A percentile compares a stretch with the other conserved stretches of the same genome.
Conservation (phyloP, 768 basidiomycete genomes). For the Suillus tomentosus region DNA sequence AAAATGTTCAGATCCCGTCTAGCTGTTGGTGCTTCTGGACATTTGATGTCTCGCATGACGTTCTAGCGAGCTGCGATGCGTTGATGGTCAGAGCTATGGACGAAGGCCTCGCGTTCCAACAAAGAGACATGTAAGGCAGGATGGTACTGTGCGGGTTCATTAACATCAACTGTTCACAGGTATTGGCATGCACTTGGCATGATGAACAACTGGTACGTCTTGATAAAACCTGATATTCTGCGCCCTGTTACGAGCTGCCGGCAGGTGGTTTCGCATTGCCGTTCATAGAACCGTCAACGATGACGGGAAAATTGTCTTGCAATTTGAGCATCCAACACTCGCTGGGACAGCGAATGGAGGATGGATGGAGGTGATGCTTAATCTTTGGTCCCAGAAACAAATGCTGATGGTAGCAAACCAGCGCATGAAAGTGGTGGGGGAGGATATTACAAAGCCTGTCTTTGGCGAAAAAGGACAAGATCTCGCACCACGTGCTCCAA, state of each 20-base stretch:
- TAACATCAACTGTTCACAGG: constrained; percentile 19
- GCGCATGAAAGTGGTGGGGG: constrained; percentile 48
- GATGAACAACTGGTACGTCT: constrained; percentile 53
- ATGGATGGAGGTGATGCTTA: constrained; percentile 55
- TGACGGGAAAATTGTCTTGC: constrained; percentile 28
- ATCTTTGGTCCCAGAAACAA: not conserved
- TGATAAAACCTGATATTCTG: not conserved
- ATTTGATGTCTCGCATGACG: constrained; percentile 37
- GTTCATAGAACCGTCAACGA: constrained; percentile 39
- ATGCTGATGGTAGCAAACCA: constrained; percentile 14
- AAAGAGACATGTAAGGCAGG: constrained; percentile 47
- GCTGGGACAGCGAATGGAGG: constrained; percentile 49
- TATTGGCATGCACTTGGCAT: constrained; percentile 59
- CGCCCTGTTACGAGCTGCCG: constrained; percentile 7
- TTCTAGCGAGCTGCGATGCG: constrained; percentile 36
- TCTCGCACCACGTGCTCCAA: not conserved
- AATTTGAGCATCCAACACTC: constrained; percentile 62
- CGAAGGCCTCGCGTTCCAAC: constrained; percentile 51
- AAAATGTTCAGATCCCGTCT: not conserved
- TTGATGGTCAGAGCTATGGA: constrained; percentile 59
- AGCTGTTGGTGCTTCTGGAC: constrained; percentile 66
- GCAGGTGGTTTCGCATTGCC: constrained; percentile 59
- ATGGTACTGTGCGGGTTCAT: constrained; percentile 1
- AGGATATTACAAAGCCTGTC: constrained; percentile 44
- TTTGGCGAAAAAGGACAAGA: constrained; percentile 29